phyloP scores from a whole-genome alignment of 2,329 filamentous ascomycete genomes.

The Neocatenulostroma microsporum region DNA sequence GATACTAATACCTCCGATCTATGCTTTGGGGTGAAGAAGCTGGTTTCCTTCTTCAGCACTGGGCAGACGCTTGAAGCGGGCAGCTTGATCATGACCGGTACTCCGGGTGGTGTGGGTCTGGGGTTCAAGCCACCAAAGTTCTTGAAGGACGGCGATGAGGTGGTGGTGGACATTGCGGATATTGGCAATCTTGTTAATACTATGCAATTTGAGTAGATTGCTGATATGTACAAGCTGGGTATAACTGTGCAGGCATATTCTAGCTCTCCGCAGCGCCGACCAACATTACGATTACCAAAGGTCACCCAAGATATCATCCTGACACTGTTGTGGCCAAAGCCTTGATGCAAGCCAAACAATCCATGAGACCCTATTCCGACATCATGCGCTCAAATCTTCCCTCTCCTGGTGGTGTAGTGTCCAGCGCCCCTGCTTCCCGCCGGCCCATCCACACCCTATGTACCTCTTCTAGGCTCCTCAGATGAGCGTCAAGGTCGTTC shows the following conservation, averaged over 20 bases:
- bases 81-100: conserved; percentile 46
- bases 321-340: too few relatives aligned
- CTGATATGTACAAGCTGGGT: neutral
- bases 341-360: too few relatives aligned
- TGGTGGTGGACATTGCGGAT: conserved; percentile 27
- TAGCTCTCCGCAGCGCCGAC: too few relatives aligned
- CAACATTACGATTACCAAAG: too few relatives aligned
- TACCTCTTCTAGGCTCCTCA: conserved; percentile 19
- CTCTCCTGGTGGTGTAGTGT: conserved; percentile 25
- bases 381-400: conserved; percentile 26
- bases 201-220: conserved; percentile 26
- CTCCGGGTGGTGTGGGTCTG: conserved; percentile 34
- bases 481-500: conserved; percentile 19
- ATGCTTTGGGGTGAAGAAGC: conserved; percentile 36
- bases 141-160: conserved; percentile 29
- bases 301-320: too few relatives aligned
- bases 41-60: conserved; percentile 27
- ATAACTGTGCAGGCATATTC: neutral
- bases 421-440: conserved; percentile 16
- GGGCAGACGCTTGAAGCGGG: conserved; percentile 41
- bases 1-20: conserved; percentile 33
- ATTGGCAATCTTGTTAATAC: conserved; percentile 27
- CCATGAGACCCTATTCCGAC: too few relatives aligned
- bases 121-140: conserved; percentile 26
- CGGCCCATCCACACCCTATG: conserved; percentile 17